Evolutionary conservation across 164 flowering plant genomes (phyloP).

Genomic region (Paratinospora sagittata): DNA sequence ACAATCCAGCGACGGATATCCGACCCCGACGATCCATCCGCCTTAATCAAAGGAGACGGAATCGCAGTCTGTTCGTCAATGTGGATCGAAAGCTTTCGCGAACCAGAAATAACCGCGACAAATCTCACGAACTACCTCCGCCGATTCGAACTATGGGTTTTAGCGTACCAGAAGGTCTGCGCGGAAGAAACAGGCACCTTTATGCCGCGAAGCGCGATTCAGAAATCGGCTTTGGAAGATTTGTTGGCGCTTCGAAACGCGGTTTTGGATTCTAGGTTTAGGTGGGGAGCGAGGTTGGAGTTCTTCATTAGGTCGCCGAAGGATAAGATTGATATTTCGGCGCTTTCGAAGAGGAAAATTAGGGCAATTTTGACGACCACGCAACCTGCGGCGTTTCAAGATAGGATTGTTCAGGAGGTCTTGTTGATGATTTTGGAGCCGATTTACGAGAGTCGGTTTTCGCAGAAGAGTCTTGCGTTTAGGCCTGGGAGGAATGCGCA

Average conservation of each 20-base stretch:
- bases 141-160: conserved; percentile 80
- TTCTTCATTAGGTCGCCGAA: conserved; percentile 75
- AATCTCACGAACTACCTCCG: conserved; percentile 58
- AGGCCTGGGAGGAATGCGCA: conserved; percentile 93
- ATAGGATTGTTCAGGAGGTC: conserved; percentile 88
- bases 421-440: conserved; percentile 90
- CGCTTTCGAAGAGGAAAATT: conserved; percentile 84
- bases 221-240: conserved; percentile 67
- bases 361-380: conserved; percentile 73
- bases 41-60: conserved; percentile 78
- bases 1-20: conserved; percentile 25
- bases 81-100: conserved; percentile 82
- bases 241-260: conserved; percentile 80
- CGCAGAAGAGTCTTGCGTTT: conserved; percentile 79
- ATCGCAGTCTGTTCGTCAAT: conserved; percentile 63
- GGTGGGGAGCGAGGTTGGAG: conserved; percentile 85
- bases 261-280: conserved; percentile 80
- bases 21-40: conserved; percentile 66
- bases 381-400: conserved; percentile 78
- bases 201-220: conserved; percentile 65
- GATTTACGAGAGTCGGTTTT: conserved; percentile 77
- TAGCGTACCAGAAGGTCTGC: conserved; percentile 88
- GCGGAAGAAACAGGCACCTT: conserved; percentile 81
- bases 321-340: conserved; percentile 69
- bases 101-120: conserved; percentile 49